Evolutionary conservation across 208 protist species (phyloP).

Genomic region (Acanthamoeba sp.): DNA sequence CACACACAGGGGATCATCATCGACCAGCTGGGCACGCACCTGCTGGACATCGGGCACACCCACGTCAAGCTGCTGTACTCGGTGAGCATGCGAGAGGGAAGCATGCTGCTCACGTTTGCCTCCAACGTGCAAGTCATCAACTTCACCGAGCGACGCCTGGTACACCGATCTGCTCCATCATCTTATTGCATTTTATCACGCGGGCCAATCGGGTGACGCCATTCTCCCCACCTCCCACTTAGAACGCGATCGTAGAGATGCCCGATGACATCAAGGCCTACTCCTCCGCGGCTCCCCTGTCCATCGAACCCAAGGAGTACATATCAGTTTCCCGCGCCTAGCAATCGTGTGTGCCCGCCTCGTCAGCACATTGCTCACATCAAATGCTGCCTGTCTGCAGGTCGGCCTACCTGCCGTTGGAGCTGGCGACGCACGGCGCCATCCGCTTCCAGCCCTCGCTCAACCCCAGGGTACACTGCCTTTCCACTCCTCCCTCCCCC

Average conservation of each 20-base stretch:
- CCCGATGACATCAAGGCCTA: conserved; percentile 37
- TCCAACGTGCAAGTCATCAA: conserved; percentile 67
- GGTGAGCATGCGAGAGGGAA: conserved; percentile 42
- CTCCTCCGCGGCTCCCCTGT: not conserved
- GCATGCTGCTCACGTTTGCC: conserved; percentile 23
- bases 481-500: too few species aligned
- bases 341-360: too few species aligned
- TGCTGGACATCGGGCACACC: conserved; percentile 29
- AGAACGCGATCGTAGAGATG: conserved; percentile 46
- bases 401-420: conserved; percentile 43
- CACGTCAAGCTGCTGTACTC: conserved; percentile 68
- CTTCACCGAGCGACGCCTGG: conserved; percentile 40
- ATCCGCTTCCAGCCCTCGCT: conserved; percentile 49
- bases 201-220: too few species aligned
- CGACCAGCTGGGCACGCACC: conserved; percentile 32
- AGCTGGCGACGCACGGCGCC: conserved; percentile 44
- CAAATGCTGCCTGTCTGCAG: too few species aligned
- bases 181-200: too few species aligned
- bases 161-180: not conserved
- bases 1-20: conserved; percentile 4
- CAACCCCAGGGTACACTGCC: not conserved
- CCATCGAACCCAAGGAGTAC: conserved; percentile 45
- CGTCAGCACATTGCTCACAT: too few species aligned
- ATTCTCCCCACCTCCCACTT: not conserved
- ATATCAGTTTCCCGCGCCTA: too few species aligned